These are phyloP conservation scores for Lipomyces starkeyi DNA, from an alignment of 805 yeast species.

Conservation along the genomic window DNA sequence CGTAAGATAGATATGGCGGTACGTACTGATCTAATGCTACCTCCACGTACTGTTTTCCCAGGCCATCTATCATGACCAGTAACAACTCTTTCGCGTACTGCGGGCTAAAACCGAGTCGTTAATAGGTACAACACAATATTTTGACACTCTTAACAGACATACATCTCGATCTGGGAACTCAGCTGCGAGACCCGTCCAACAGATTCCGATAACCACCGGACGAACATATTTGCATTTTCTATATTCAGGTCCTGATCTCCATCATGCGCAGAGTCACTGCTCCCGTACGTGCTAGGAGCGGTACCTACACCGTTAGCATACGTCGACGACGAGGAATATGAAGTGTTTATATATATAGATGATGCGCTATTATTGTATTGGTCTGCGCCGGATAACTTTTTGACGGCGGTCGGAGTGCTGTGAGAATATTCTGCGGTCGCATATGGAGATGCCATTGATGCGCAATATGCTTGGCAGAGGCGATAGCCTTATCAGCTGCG, in stretches of 20 bases:
- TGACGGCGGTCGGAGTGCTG: background rate
- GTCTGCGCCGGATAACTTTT: background rate
- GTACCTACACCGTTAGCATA: background rate
- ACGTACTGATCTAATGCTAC: constrained; percentile 30
- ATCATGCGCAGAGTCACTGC: constrained; percentile 11
- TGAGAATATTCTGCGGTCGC: background rate
- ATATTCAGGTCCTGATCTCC: constrained; percentile 18
- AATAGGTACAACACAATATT: background rate
- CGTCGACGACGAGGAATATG: background rate
- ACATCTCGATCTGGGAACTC: constrained; percentile 33
- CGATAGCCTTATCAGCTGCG: background rate
- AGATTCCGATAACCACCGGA: constrained; percentile 27
- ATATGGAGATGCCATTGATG: background rate
- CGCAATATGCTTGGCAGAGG: background rate
- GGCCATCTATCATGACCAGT: constrained; percentile 20
- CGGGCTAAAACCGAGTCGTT: constrained; percentile 18
- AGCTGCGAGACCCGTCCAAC: constrained; percentile 25
- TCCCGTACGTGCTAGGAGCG: background rate
- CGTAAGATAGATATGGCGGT: background rate
- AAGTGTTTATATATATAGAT: background rate
- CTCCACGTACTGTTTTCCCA: constrained; percentile 28
- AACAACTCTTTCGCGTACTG: constrained; percentile 28
- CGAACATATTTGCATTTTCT: constrained; percentile 24
- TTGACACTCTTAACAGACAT: background rate
- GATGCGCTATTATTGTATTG: background rate